Evolutionary conservation across 148 eudicot genomes (phyloP).

Genomic region (Chenopodium quinoa): DNA sequence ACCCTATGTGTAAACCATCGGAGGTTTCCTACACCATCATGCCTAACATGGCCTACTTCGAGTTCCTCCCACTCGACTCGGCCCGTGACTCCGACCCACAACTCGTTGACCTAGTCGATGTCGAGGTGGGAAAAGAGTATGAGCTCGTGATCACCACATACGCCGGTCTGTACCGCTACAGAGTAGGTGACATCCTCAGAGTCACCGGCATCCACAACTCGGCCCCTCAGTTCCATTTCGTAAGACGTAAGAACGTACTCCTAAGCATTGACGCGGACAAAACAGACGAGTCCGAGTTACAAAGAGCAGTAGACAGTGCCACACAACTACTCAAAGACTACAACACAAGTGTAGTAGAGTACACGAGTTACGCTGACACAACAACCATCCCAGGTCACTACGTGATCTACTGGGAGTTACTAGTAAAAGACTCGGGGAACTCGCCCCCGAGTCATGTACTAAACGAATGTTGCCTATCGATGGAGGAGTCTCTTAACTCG

Average conservation of each 20-base stretch:
- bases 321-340: conserved; percentile 38
- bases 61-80: conserved; percentile 65
- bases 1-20: conserved; percentile 76
- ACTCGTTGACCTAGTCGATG: conserved; percentile 69
- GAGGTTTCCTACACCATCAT: conserved; percentile 87
- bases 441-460: conserved; percentile 41
- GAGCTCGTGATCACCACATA: conserved; percentile 89
- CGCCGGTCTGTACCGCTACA: conserved; percentile 69
- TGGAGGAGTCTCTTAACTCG: conserved; percentile 80
- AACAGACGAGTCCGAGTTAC: conserved; percentile 82
- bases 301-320: conserved; percentile 59
- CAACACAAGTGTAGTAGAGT: conserved; percentile 64
- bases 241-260: conserved; percentile 66
- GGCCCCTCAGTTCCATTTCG: conserved; percentile 82
- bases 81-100: conserved; percentile 29
- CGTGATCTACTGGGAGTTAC: conserved; percentile 68
- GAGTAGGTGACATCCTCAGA: conserved; percentile 80
- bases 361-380: conserved; percentile 83
- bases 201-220: conserved; percentile 92
- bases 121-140: conserved; percentile 75
- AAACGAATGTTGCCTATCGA: conserved; percentile 55
- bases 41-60: conserved; percentile 96
- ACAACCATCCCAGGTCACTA: conserved; percentile 74
- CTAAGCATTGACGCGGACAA: conserved; percentile 88
- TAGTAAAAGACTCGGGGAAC: conserved; percentile 45